phyloP scores from a whole-genome alignment of 495 filamentous ascomycete species.

The Aspergillus coremiiformis region DNA sequence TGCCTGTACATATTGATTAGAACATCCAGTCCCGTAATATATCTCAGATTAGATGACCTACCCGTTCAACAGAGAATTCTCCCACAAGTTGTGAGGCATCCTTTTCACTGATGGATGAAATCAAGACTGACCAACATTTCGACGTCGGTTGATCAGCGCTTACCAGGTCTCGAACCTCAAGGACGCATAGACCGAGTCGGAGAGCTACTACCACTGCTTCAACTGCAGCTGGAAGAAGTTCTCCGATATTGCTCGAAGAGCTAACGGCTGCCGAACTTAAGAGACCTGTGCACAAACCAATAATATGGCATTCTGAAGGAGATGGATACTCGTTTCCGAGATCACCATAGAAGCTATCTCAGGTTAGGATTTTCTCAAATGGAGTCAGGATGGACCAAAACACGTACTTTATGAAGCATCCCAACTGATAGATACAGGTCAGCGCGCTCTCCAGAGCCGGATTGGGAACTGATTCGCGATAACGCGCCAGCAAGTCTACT shows the following conservation, averaged over 20 bases:
- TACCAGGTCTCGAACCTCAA: slow-evolving; percentile 30
- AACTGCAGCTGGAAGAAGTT: slow-evolving; percentile 60
- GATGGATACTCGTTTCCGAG: slow-evolving; percentile 44
- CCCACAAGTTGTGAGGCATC: slow-evolving; percentile 24
- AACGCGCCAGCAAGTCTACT: slow-evolving; percentile 62
- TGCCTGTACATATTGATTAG: slow-evolving; percentile 35
- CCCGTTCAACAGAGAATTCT: slow-evolving; percentile 48
- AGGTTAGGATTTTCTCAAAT: background rate
- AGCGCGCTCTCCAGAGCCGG: slow-evolving; percentile 60
- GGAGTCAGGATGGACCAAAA: background rate
- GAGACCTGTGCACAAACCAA: slow-evolving; percentile 57
- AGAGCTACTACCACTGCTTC: slow-evolving; percentile 69
- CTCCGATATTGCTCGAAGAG: slow-evolving; percentile 56
- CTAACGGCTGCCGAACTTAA: slow-evolving; percentile 65
- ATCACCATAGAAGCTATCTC: slow-evolving; percentile 41
- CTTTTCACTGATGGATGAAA: slow-evolving; percentile 28
- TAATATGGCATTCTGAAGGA: slow-evolving; percentile 37
- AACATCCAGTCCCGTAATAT: slow-evolving; percentile 34
- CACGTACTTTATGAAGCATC: slow-evolving; percentile 69
- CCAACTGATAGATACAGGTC: slow-evolving; percentile 63
- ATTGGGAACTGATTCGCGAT: slow-evolving; percentile 49
- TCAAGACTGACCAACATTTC: slow-evolving; percentile 34
- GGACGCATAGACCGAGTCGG: slow-evolving; percentile 56
- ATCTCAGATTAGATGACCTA: slow-evolving; percentile 50
- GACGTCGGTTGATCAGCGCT: slow-evolving; percentile 19